A percentile compares a stretch with the other conserved stretches of the same genome.
These are phyloP conservation scores for Dryas octopetala DNA, from an alignment of 306 rosid species.

Conservation along the genomic window DNA sequence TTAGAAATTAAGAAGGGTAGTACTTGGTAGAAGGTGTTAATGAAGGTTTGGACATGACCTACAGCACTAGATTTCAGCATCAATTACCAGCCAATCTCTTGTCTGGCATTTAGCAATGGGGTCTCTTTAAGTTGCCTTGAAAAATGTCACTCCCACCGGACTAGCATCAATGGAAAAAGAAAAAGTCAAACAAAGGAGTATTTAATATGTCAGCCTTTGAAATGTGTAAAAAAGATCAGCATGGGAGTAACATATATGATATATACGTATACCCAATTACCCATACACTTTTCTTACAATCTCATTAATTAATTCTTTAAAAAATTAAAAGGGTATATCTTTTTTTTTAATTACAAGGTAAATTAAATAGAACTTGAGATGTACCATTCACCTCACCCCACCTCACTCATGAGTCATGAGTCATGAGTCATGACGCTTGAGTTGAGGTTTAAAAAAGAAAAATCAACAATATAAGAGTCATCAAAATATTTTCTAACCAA, in stretches of 20 bases:
- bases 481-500: too few species aligned
- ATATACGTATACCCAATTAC: too few species aligned
- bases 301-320: background rate
- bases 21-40: background rate
- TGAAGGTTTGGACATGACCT: background rate
- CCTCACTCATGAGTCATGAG: too few species aligned
- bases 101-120: background rate
- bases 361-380: too few species aligned
- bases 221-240: background rate
- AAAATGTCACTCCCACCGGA: background rate
- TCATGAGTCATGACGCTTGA: too few species aligned
- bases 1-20: too few species aligned
- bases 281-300: background rate
- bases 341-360: too few species aligned
- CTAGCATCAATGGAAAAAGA: background rate
- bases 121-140: background rate
- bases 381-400: too few species aligned
- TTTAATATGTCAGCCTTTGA: background rate
- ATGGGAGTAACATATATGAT: background rate
- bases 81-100: background rate
- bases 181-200: constrained; percentile 16
- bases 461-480: too few species aligned
- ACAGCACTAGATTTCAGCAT: background rate
- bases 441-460: too few species aligned
- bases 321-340: too few species aligned